Percentiles rank a stretch among this genome's conserved stretches.
These are phyloP conservation scores for Atkinsonella hypoxylon DNA, from an alignment of 2,329 filamentous ascomycete genomes.

Conservation along the genomic window DNA sequence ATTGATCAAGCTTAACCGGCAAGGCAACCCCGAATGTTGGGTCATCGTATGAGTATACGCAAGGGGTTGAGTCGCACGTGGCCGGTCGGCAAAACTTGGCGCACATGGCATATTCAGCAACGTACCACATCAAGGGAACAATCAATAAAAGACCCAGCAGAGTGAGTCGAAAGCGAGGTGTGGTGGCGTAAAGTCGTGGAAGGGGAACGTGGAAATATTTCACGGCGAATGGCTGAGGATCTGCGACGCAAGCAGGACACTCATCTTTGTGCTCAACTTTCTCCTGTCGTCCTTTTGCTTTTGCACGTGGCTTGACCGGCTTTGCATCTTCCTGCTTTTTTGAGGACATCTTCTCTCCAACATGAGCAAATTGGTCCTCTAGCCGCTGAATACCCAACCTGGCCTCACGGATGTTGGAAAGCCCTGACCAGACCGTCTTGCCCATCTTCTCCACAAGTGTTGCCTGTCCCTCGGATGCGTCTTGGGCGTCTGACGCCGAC, in stretches of 20 bases:
- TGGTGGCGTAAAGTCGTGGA: slow-evolving; percentile 33
- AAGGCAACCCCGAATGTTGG: slow-evolving; percentile 49
- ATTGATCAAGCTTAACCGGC: slow-evolving; percentile 51
- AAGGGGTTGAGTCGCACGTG: slow-evolving; percentile 34
- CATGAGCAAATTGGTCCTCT: slow-evolving; percentile 36
- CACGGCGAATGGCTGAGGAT: slow-evolving; percentile 10
- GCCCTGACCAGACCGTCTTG: slow-evolving; percentile 37
- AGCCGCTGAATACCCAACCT: slow-evolving; percentile 47
- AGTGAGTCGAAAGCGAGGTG: slow-evolving; percentile 35
- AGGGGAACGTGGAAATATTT: slow-evolving; percentile 31
- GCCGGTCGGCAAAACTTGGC: slow-evolving; percentile 39
- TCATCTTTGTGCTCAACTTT: slow-evolving; percentile 3
- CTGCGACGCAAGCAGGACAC: slow-evolving; percentile 10
- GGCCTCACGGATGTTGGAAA: slow-evolving; percentile 40
- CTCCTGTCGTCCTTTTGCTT: slow-evolving; percentile 2
- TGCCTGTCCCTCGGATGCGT: slow-evolving; percentile 27
- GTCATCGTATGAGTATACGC: slow-evolving; percentile 45
- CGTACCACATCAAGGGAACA: slow-evolving; percentile 38
- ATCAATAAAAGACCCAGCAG: slow-evolving; percentile 33
- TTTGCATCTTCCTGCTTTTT: not conserved
- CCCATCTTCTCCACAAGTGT: slow-evolving; percentile 37
- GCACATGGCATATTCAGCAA: slow-evolving; percentile 42
- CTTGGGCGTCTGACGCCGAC: slow-evolving; percentile 8
- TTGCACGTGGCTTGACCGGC: slow-evolving; percentile 1
- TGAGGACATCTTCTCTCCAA: slow-evolving; percentile 16